Conservation (phyloP, 441 rosid species). For the Eruca vesicaria region DNA sequence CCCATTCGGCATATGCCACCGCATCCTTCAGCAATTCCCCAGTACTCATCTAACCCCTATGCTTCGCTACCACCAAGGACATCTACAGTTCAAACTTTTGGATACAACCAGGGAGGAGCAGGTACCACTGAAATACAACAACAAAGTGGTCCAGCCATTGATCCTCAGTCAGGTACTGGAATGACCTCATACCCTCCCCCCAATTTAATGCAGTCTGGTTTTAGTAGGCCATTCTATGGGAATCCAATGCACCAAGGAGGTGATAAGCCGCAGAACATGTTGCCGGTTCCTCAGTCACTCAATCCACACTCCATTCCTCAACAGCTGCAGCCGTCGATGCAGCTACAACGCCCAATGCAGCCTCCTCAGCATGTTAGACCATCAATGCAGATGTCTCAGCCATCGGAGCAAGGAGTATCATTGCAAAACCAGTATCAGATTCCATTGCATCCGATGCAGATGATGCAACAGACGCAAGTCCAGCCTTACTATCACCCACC, state of each 20-base stretch:
- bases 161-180: conserved; percentile 55
- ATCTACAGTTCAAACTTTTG: conserved; percentile 57
- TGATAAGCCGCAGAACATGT: conserved; percentile 51
- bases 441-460: conserved; percentile 67
- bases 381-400: conserved; percentile 57
- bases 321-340: conserved; percentile 81
- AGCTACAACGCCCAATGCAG: conserved; percentile 80
- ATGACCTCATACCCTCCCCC: conserved; percentile 63
- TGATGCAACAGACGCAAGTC: conserved; percentile 67
- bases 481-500: conserved; percentile 57
- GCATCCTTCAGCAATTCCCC: conserved; percentile 83
- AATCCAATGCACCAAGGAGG: conserved; percentile 56
- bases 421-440: conserved; percentile 62
- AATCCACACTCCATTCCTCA: conserved; percentile 42
- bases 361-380: conserved; percentile 86
- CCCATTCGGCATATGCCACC: conserved; percentile 79
- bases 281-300: conserved; percentile 63
- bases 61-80: conserved; percentile 57
- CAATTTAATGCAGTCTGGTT: conserved; percentile 63
- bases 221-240: conserved; percentile 70
- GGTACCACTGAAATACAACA: conserved; percentile 59
- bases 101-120: conserved; percentile 49
- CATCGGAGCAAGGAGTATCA: conserved; percentile 61
- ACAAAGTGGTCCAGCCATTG: conserved; percentile 53
- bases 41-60: conserved; percentile 78